A percentile compares a stretch with the other conserved stretches of the same genome.
Conservation (phyloP, 352 stramenopile genomes). For the Aphanomyces euteiches region DNA sequence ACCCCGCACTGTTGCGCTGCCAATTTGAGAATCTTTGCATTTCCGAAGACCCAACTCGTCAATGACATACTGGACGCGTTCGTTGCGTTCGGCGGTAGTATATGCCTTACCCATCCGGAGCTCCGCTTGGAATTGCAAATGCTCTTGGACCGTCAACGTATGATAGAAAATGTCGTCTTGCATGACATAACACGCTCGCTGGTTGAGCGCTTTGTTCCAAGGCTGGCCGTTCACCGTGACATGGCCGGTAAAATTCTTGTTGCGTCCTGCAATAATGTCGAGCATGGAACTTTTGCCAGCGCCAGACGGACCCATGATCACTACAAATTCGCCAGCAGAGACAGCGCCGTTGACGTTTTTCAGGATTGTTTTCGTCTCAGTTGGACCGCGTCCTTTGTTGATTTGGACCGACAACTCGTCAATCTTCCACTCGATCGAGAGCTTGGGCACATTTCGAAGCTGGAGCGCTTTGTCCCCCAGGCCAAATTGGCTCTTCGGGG, state of each 20-base stretch:
- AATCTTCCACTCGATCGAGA: constrained; percentile 40
- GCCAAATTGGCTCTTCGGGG: too few species aligned
- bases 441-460: constrained; percentile 33
- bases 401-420: constrained; percentile 37
- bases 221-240: constrained; percentile 57
- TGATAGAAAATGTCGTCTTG: constrained; percentile 88
- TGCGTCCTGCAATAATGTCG: constrained; percentile 49
- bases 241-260: constrained; percentile 48
- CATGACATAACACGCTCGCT: constrained; percentile 73
- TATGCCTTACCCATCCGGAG: constrained; percentile 51
- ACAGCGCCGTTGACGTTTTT: constrained; percentile 41
- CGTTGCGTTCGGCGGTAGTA: constrained; percentile 30
- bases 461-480: too few species aligned
- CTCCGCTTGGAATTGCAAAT: constrained; percentile 71
- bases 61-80: constrained; percentile 41
- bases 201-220: constrained; percentile 39
- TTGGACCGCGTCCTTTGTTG: constrained; percentile 29
- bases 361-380: constrained; percentile 45
- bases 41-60: constrained; percentile 46
- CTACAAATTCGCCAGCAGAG: constrained; percentile 35
- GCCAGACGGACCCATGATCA: constrained; percentile 59
- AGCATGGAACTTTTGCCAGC: constrained; percentile 55
- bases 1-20: constrained; percentile 42
- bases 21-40: constrained; percentile 46
- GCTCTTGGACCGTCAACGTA: constrained; percentile 83